Base-by-base conservation (phyloP, 169 alveolate genomes). In the Perkinsus marinus region DNA sequence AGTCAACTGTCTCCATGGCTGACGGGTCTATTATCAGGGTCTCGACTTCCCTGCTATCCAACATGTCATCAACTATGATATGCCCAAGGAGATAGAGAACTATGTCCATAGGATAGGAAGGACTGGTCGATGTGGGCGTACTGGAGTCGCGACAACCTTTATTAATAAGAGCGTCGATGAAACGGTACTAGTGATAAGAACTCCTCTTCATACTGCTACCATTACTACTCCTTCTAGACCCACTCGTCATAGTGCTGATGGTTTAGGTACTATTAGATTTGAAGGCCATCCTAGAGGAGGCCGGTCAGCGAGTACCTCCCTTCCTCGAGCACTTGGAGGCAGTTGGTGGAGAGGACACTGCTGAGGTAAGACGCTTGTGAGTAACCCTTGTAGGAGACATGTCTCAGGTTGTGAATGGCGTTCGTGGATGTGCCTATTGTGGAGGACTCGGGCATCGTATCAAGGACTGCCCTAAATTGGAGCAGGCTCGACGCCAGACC, bases 41-140 rank as follows among this genome's bases (percentile, higher is more conserved):
- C 94, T 98, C 68, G 99, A 99, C 95, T 98, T 99, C 92, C 99
- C 99, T 26, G 97, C 97, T 41, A 97, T 99, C 89, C 98, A 96
- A 92, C 99, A 96, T 93, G 99, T 99, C 38, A 97, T 99, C 93
- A 99, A 99, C 97, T 99, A 96, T 93, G 99, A 99, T 95, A 96
- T 98, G 98, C 99, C 99, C 37, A 96, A 96, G 93, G 98, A 97
- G 92, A 98, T 98, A 92, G 99, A 99, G 93, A 98, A 97, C 93
- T 99, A 99, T 94, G 98, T 98, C 38, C 99, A 99, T 93, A 94
- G 99, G 92, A 98, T 99, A 17, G 99, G 99, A 38, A 97, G 99
- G 92, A 99, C 99, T 5, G 99, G 99, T 13, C 95, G 99, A 91
- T 97, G 99, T 39, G 99, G 99, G 16, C 95, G 96, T n/a, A 95